These are phyloP conservation scores for Clonostachys chloroleuca DNA, from an alignment of 2,329 filamentous ascomycete genomes.

Conservation along the genomic window DNA sequence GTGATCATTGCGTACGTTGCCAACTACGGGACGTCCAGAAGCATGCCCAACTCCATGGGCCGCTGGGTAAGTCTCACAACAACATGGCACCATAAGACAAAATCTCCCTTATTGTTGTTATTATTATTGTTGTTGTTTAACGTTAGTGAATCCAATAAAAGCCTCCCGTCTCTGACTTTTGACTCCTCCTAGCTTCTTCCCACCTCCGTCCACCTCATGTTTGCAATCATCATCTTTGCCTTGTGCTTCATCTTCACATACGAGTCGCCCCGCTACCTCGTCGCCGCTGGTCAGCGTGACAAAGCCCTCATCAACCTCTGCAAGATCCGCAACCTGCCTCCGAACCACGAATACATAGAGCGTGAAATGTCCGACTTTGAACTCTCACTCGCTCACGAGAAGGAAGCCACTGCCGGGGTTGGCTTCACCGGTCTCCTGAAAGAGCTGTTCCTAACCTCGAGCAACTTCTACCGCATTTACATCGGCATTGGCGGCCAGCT, in stretches of 20 bases:
- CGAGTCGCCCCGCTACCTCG: not conserved
- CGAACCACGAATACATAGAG: conserved; percentile 1
- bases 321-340: not conserved
- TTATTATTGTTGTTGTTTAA: too few species aligned
- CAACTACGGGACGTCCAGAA: not conserved
- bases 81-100: too few species aligned
- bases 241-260: not conserved
- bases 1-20: not conserved
- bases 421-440: not conserved
- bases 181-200: not conserved
- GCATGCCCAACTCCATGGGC: not conserved
- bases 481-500: conserved; percentile 12
- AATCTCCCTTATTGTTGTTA: too few species aligned
- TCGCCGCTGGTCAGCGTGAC: conserved; percentile 1
- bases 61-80: not conserved
- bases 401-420: not conserved
- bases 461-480: conserved; percentile 14
- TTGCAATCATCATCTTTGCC: too few species aligned
- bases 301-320: not conserved
- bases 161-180: not conserved
- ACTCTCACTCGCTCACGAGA: not conserved
- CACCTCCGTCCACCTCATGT: too few species aligned
- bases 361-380: not conserved
- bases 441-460: not conserved
- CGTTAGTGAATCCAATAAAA: too few species aligned